phyloP scores from a whole-genome alignment of 1,284 basidiomycete genomes.

The Leccinum fallax region DNA sequence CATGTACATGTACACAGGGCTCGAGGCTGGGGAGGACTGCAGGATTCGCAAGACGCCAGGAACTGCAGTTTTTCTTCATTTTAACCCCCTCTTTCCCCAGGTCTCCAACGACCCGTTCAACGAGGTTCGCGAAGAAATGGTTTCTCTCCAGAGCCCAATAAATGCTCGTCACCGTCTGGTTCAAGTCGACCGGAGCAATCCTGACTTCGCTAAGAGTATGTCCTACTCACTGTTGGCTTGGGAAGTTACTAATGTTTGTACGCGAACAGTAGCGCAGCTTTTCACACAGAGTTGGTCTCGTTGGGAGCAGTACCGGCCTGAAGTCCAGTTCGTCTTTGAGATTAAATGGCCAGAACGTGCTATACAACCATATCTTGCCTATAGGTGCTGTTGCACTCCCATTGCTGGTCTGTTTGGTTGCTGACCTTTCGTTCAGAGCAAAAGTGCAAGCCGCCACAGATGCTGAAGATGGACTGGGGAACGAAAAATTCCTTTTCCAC shows the following conservation, averaged over 20 bases:
- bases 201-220: slow-evolving; percentile 16
- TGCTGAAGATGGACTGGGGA: slow-evolving; percentile 14
- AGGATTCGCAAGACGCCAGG: not conserved
- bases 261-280: slow-evolving; percentile 8
- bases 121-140: not conserved
- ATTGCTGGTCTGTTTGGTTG: not conserved
- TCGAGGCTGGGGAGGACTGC: not conserved
- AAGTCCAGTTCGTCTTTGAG: slow-evolving; percentile 20
- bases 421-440: slow-evolving; percentile 4
- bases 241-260: not conserved
- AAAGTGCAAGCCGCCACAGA: slow-evolving; percentile 13
- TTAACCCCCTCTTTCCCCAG: not conserved
- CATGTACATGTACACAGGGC: not conserved
- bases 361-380: slow-evolving; percentile 16
- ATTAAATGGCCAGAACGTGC: slow-evolving; percentile 15
- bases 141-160: slow-evolving; percentile 4
- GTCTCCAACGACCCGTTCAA: slow-evolving; percentile 1
- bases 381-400: slow-evolving; percentile 7
- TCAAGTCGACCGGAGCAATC: slow-evolving; percentile 6
- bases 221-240: not conserved
- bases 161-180: slow-evolving; percentile 9
- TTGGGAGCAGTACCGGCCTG: slow-evolving; percentile 13
- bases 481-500: slow-evolving; percentile 19
- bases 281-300: slow-evolving; percentile 18
- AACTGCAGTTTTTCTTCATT: not conserved